Percentiles rank a stretch among this genome's conserved stretches.
These are phyloP conservation scores for Batkoa obscura DNA, from an alignment of 371 early-diverging fungal species.

Conservation along the genomic window DNA sequence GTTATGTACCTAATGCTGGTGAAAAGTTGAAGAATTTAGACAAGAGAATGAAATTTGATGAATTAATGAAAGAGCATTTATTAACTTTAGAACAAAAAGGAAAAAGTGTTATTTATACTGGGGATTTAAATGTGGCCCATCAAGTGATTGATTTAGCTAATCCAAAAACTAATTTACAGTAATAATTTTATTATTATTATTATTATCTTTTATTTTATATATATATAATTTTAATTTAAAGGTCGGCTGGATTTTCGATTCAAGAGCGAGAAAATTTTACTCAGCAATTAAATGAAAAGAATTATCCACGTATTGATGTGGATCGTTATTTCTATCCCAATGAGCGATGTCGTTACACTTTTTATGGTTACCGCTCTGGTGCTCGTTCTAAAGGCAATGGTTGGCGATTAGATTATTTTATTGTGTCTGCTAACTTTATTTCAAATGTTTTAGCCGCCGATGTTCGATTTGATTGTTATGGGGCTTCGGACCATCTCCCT, in stretches of 20 bases:
- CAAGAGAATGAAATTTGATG: conserved; percentile 42
- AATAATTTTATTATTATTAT: too few relatives aligned
- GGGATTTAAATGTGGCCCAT: conserved; percentile 84
- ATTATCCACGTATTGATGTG: conserved; percentile 40
- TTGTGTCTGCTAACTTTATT: conserved; percentile 37
- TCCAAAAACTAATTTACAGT: conserved; percentile 52
- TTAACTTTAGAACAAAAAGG: conserved; percentile 36
- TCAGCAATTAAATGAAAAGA: conserved; percentile 25
- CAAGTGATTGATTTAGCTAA: conserved; percentile 56
- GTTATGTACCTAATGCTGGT: conserved; percentile 73
- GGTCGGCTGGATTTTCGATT: conserved; percentile 65
- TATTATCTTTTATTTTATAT: too few relatives aligned
- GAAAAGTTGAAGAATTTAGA: conserved; percentile 42
- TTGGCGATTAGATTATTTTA: conserved; percentile 83
- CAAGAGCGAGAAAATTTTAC: conserved; percentile 66
- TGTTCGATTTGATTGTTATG: conserved; percentile 62
- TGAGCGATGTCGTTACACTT: conserved; percentile 49
- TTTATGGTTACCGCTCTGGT: conserved; percentile 57
- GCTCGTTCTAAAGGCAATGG: conserved; percentile 55
- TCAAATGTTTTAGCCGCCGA: conserved; percentile 36
- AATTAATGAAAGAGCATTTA: conserved; percentile 43
- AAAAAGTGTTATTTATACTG: conserved; percentile 65
- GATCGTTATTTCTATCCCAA: conserved; percentile 59
- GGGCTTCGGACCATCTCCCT: conserved; percentile 83
- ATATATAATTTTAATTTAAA: conserved; percentile 9